Evolutionary conservation across 345 rosid genomes (phyloP).

Genomic region (Heritiera fomes): DNA sequence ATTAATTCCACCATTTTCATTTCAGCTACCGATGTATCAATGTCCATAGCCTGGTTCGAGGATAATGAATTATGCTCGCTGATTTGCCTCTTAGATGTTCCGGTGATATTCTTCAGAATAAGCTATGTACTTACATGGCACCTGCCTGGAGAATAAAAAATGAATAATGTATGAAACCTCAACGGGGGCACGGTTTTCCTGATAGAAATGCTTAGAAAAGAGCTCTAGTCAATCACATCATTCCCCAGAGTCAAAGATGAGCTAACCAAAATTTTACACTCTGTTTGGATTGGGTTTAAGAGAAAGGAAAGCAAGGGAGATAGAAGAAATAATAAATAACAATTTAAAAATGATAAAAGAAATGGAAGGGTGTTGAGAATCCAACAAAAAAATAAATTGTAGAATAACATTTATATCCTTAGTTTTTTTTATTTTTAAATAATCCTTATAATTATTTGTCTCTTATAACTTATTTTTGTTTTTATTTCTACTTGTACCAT

Average conservation of each 20-base stretch:
- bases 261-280: not conserved
- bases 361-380: too few relatives aligned
- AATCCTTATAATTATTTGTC: too few relatives aligned
- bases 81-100: not conserved
- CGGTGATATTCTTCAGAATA: conserved; percentile 27
- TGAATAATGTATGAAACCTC: not conserved
- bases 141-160: conserved; percentile 41
- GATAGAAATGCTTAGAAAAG: not conserved
- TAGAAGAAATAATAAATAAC: too few relatives aligned
- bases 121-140: conserved; percentile 39
- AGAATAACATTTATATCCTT: too few relatives aligned
- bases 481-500: too few relatives aligned
- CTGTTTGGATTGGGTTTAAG: too few relatives aligned
- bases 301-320: too few relatives aligned
- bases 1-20: conserved; percentile 26
- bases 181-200: not conserved
- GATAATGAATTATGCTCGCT: conserved; percentile 23
- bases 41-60: conserved; percentile 33
- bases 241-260: conserved; percentile 33
- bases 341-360: too few relatives aligned
- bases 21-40: conserved; percentile 33
- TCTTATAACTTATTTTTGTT: too few relatives aligned
- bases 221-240: not conserved
- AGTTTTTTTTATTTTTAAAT: too few relatives aligned
- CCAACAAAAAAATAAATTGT: too few relatives aligned